phyloP scores from a whole-genome alignment of 495 filamentous ascomycete species.

The Penicillium daleae region DNA sequence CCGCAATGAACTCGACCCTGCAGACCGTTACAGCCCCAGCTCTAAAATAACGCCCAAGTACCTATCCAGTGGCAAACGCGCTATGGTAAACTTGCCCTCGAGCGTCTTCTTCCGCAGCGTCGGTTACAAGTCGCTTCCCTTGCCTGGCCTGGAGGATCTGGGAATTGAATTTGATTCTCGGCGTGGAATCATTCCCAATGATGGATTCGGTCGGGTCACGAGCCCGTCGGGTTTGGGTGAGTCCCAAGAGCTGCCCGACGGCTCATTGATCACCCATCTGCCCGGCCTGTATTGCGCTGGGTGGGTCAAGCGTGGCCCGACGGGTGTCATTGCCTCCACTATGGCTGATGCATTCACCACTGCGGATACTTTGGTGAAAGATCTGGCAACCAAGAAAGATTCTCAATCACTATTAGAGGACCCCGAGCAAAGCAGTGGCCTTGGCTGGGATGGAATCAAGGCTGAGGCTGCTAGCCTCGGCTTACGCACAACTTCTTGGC shows the following conservation, averaged over 20 bases:
- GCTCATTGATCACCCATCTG: conserved; percentile 52
- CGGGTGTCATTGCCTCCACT: conserved; percentile 92
- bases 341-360: conserved; percentile 95
- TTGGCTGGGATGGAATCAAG: conserved; percentile 79
- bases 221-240: conserved; percentile 30
- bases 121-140: conserved; percentile 80
- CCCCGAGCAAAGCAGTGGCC: conserved; percentile 43
- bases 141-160: conserved; percentile 76
- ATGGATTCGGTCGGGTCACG: conserved; percentile 75
- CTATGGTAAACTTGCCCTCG: conserved; percentile 58
- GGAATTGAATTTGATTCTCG: conserved; percentile 76
- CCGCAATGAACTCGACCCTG: conserved; percentile 57
- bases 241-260: conserved; percentile 34
- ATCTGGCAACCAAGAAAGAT: conserved; percentile 56
- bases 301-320: conserved; percentile 95
- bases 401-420: conserved; percentile 52
- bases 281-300: conserved; percentile 92
- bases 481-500: conserved; percentile 65
- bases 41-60: conserved; percentile 45
- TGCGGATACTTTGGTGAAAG: conserved; percentile 75
- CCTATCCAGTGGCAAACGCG: conserved; percentile 42
- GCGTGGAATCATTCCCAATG: conserved; percentile 82
- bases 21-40: conserved; percentile 49
- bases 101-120: conserved; percentile 85
- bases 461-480: conserved; percentile 54